phyloP scores from a whole-genome alignment of 2,329 filamentous ascomycete genomes.

The Teratosphaeria zuluensis region DNA sequence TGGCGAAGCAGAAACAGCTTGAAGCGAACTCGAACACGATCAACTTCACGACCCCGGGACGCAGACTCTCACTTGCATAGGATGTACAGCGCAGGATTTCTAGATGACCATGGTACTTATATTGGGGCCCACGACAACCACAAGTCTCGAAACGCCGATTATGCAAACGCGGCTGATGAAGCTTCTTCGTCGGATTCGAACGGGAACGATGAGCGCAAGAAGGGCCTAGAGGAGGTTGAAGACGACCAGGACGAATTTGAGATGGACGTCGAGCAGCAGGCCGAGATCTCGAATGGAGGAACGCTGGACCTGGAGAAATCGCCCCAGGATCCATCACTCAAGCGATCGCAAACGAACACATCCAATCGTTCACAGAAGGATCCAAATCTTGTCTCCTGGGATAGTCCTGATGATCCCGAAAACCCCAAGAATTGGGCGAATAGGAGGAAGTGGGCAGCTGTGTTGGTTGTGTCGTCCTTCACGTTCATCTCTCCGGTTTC shows the following conservation, averaged over 20 bases:
- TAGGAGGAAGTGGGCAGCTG: slow-evolving; percentile 33
- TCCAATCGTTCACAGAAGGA: slow-evolving; percentile 3
- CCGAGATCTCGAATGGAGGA: not conserved
- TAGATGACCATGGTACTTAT: slow-evolving; percentile 1
- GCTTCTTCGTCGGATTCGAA: not conserved
- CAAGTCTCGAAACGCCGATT: not conserved
- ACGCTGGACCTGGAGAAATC: not conserved
- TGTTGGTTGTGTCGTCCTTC: slow-evolving; percentile 24
- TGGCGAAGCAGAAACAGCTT: slow-evolving; percentile 1
- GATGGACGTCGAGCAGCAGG: not conserved
- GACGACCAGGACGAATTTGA: not conserved
- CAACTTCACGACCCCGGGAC: not conserved
- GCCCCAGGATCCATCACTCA: not conserved
- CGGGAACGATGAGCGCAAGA: not conserved
- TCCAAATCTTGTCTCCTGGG: slow-evolving; percentile 29
- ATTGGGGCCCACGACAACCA: not conserved
- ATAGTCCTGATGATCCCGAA: slow-evolving; percentile 31
- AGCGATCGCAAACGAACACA: not conserved
- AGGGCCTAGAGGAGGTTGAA: slow-evolving; percentile 1
- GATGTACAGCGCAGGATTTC: not conserved
- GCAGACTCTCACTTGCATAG: not conserved
- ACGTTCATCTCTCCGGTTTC: slow-evolving; percentile 26
- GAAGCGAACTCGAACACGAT: not conserved
- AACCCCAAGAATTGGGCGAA: slow-evolving; percentile 37
- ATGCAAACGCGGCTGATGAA: not conserved